Evolutionary conservation across 2,329 filamentous ascomycete genomes (phyloP), one percentile per base, ranked within the genome.

Genomic region (Neofusicoccum parvum): DNA sequence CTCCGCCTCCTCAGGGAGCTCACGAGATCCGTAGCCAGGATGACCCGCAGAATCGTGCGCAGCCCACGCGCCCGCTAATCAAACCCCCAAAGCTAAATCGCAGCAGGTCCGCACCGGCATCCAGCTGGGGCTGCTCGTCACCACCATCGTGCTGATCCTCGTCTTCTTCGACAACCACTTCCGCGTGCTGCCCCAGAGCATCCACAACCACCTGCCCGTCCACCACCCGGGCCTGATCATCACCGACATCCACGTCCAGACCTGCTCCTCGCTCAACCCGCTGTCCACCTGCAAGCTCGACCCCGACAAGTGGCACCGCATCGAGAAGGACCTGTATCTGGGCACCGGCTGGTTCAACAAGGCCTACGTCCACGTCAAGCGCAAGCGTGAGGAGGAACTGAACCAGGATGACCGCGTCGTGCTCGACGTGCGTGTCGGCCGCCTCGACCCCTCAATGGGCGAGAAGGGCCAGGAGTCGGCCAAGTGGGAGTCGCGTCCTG

Each of bases 321-420:
- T 97, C 68, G 91, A 96, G 69, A 97, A 97, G 80, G 92, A 97
- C 74, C 85, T 97, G 0, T 95, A 92, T 75, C 85, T 97, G 17
- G 87, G 87, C 67, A 87, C 86, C 66, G 86, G 88, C 60, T 92
- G 92, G 87, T 83, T 91, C 49, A 87, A 87, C 34, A 91, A 86
- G 74, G 92, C 92, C 37, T 97, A 92, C 76, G 77, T 97, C 32
- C 90, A 94, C 74, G 86, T 97, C 67, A 87, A 91, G 78, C 87
- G 92, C 69, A 95, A 94, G 82, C 89, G 90, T 71, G 93, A 97
- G 80, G 91, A 94, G 76, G 92, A 97, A 67, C 85, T 97, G 50
- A 84, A 83, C 2, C 80, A 86, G 0, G 85, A 88, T 1, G 93
- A 97, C 74, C 90, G 87, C 75, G 89, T 97, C 20, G 87, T 97